Evolutionary conservation across 2,329 filamentous ascomycete genomes (phyloP).

Genomic region (Triangularia setosa): DNA sequence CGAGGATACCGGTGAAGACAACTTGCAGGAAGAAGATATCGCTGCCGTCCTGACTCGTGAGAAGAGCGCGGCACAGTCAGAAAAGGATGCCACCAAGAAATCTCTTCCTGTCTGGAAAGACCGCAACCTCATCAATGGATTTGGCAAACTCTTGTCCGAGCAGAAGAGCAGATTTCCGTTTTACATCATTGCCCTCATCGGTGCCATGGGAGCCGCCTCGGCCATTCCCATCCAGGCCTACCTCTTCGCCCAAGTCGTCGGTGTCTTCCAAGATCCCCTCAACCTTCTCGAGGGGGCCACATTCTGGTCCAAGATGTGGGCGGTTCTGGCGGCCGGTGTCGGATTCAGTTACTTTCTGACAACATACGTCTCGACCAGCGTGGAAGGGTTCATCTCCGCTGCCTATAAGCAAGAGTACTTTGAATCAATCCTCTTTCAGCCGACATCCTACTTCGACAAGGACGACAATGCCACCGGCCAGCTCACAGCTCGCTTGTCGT

Average conservation of each 20-base stretch:
- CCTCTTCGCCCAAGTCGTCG: slow-evolving; percentile 52
- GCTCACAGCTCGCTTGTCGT: slow-evolving; percentile 52
- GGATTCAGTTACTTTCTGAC: slow-evolving; percentile 52
- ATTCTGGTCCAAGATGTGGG: slow-evolving; percentile 66
- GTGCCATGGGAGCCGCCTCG: slow-evolving; percentile 41
- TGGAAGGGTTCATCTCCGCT: slow-evolving; percentile 48
- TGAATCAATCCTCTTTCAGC: slow-evolving; percentile 55
- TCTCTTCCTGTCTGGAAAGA: slow-evolving; percentile 30
- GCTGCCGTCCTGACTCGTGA: slow-evolving; percentile 39
- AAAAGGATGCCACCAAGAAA: slow-evolving; percentile 28
- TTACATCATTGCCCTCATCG: slow-evolving; percentile 48
- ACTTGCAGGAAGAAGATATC: slow-evolving; percentile 38
- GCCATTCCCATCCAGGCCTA: slow-evolving; percentile 50
- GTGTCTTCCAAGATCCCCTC: slow-evolving; percentile 43
- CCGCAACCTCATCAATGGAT: slow-evolving; percentile 46
- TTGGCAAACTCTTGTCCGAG: slow-evolving; percentile 55
- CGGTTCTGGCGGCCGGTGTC: slow-evolving; percentile 51
- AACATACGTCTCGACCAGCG: slow-evolving; percentile 40
- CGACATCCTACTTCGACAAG: slow-evolving; percentile 57
- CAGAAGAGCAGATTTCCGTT: slow-evolving; percentile 48
- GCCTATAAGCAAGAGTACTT: slow-evolving; percentile 60
- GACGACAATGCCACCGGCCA: slow-evolving; percentile 58
- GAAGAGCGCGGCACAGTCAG: slow-evolving; percentile 43
- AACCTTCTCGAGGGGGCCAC: slow-evolving; percentile 30
- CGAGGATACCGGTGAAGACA: slow-evolving; percentile 38